phyloP scores from a whole-genome alignment of 2,329 filamentous ascomycete genomes.

The Aspergillus hortae region DNA sequence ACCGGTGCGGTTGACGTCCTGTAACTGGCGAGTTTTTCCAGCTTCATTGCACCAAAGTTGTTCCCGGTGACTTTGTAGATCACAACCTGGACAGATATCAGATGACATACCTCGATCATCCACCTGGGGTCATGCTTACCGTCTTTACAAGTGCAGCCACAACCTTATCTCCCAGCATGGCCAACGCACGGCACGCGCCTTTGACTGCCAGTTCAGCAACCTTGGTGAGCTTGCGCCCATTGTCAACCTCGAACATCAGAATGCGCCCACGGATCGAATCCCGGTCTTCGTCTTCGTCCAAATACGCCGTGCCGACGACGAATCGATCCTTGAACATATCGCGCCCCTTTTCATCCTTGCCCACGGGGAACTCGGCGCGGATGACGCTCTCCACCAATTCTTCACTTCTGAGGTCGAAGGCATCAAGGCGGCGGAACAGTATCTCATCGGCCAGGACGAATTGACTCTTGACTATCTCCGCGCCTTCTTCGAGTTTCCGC shows the following conservation, averaged over 20 bases:
- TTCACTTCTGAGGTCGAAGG: conserved; percentile 59
- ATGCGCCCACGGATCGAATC: conserved; percentile 69
- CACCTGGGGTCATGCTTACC: conserved; percentile 43
- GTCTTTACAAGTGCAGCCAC: conserved; percentile 89
- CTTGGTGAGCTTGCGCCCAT: conserved; percentile 68
- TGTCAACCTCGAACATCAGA: conserved; percentile 72
- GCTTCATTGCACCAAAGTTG: conserved; percentile 39
- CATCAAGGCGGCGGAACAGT: conserved; percentile 73
- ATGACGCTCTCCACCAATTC: conserved; percentile 87
- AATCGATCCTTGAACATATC: conserved; percentile 65
- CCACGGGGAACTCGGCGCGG: conserved; percentile 66
- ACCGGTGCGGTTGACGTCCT: conserved; percentile 80
- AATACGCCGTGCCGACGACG: conserved; percentile 81
- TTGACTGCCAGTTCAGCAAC: conserved; percentile 68
- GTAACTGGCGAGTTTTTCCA: conserved; percentile 72
- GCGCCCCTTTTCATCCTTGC: conserved; percentile 53
- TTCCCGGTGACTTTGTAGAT: conserved; percentile 50
- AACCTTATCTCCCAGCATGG: conserved; percentile 70
- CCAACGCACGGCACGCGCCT: conserved; percentile 76
- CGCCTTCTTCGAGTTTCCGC: conserved; percentile 65
- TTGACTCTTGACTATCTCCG: conserved; percentile 73
- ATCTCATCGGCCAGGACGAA: conserved; percentile 90
- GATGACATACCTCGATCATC: neutral
- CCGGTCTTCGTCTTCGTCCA: conserved; percentile 56
- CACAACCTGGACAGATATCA: conserved; percentile 46